Percentiles rank a stretch among this genome's conserved stretches.
Evolutionary conservation across 2,329 filamentous ascomycete species (phyloP).

Genomic region (Tolypocladium tundrense): DNA sequence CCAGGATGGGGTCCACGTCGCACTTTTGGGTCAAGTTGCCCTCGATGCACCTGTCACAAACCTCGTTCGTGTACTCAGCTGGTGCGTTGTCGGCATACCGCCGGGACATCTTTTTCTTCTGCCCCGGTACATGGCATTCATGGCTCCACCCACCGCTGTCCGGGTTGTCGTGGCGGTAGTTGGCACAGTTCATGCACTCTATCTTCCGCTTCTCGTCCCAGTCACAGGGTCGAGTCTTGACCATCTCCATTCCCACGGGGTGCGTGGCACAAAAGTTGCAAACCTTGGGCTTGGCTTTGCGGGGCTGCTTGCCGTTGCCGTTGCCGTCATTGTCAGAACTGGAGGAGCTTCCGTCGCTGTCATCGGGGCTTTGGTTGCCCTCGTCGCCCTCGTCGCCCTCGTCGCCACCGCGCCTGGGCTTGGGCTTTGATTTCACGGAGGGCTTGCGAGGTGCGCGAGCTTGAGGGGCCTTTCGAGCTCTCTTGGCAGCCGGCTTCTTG

Average conservation of each 20-base stretch:
- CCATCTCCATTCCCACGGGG: slow-evolving; percentile 1
- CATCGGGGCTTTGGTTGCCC: background rate
- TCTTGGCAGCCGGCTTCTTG: background rate
- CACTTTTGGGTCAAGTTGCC: slow-evolving; percentile 1
- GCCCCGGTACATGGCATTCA: slow-evolving; percentile 5
- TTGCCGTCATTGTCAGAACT: background rate
- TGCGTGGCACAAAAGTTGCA: slow-evolving; percentile 9
- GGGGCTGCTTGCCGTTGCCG: background rate
- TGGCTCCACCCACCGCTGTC: background rate
- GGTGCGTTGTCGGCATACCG: slow-evolving; percentile 9
- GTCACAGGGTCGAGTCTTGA: slow-evolving; percentile 6
- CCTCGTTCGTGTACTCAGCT: slow-evolving; percentile 1
- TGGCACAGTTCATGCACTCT: slow-evolving; percentile 16
- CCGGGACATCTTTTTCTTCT: slow-evolving; percentile 1
- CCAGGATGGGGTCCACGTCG: slow-evolving; percentile 12
- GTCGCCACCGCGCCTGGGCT: background rate
- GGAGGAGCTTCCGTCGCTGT: background rate
- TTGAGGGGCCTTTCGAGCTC: background rate
- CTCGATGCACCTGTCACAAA: slow-evolving; percentile 7
- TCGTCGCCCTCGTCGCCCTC: background rate
- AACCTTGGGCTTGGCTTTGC: background rate
- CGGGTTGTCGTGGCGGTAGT: slow-evolving; percentile 7
- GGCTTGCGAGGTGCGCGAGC: background rate
- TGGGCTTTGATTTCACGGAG: background rate
- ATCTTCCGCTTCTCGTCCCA: slow-evolving; percentile 3